Evolutionary conservation across 768 basidiomycete genomes (phyloP), one percentile per base, ranked within the genome.

Genomic region (Termitomyces sp.): DNA sequence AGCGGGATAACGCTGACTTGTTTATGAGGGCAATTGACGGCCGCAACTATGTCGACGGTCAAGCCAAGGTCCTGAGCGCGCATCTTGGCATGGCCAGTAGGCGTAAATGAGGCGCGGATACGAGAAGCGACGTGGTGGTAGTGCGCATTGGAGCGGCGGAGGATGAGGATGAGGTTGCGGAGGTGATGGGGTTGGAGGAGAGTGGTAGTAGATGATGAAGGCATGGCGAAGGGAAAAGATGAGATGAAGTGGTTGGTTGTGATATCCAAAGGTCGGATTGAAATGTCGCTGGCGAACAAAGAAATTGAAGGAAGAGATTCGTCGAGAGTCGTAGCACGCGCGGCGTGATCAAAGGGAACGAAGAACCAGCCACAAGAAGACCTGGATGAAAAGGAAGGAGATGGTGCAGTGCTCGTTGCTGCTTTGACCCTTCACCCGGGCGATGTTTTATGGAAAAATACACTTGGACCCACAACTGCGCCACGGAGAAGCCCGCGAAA

Each of bases 31-130:
- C 80, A 81, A 18, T 67, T 67, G 42, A 73, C 69, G 1, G 85
- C 83, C 28, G 68, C 73, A 16, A 68, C 64, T 28, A 79, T 76
- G 70, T 82, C 75, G 52, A 88, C 71, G 7, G 60, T 65, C 38
- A 87, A 81, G 33, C 78, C 75, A n/a, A 81, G 76, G 15, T 61
- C 61, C 13, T 61, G 65, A 4, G 86, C 86, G 28, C 73, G 80
- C n/a, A 68, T 75, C 58, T 78, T 80, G 11, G 86, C 86, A 65
- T 81, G 82, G 62, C 76, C 64, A 0, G 81, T 81, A 16, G 74
- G 77, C 9, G 52, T 70, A 6, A 72, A 69, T 3, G 71, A 61
- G 24, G 64, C 65, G 53, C 84, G 82, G 28, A 75, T 68, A 42
- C 69, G 66, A 36, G 69, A 67, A 3, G 83, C 82, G 57, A 82